Base-by-base conservation (phyloP, 768 basidiomycete genomes). In the Amanita pallidorosea region DNA sequence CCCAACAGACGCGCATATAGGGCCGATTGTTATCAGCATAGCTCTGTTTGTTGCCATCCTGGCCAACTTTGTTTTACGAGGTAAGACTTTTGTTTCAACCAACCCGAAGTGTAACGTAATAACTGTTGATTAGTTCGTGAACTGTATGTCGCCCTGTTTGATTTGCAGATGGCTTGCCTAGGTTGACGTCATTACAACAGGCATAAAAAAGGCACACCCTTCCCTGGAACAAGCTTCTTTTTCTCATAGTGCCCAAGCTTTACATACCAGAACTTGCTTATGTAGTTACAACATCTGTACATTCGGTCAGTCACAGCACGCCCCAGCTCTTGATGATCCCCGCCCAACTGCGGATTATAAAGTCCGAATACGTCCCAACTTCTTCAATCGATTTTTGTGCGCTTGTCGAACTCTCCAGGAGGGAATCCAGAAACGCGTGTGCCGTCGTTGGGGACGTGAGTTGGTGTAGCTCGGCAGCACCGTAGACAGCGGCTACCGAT, bases 21-120 rank as follows among this genome's bases (percentile, higher is more conserved):
- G 94, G 1, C 96, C 96, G 0, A 61, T 97, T 20, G 52, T 93
- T 29, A 80, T 99, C 45, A 92, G 88, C 59, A 68, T 77, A 5
- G 70, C 85, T 11, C 77, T 99, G 13, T 98, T 99, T 71, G 65
- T 84, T 42, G 96, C 91, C 7, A 77, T 99, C 7, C 74, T 95
- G 25, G 75, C 80, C 44, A 97, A 97, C 66, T 96, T 97, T 61
- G 58, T 90, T 54, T 72, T 95, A 53, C 82, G 94, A 68, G 83
- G 88, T 90, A 58, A 55, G 79, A 1, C 68, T 18, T 45, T 41
- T 36, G 46, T 22, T 47, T 29, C 18, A 5, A 3, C 17, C 18
- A 33, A 13, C 53, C 55, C 50, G 47, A 34, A 17, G 15, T n/a
- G 46, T 44, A 36, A 40, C 52, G 1, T 18, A 27, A 7, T 40